Base-by-base conservation (phyloP, 2,329 filamentous ascomycete genomes). In the Colletotrichum endophyticum region DNA sequence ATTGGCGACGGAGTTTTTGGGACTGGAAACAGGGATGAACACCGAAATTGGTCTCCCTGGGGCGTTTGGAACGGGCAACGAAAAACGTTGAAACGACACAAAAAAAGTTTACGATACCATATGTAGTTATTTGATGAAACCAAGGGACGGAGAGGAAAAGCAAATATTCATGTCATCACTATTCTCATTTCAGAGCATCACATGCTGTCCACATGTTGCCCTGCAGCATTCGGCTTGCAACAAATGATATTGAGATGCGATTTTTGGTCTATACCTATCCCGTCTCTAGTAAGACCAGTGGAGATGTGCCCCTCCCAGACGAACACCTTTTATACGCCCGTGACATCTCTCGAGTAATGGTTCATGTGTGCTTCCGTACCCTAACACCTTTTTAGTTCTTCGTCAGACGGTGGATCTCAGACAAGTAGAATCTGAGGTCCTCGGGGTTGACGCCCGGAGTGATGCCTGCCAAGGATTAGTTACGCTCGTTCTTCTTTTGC, bases 381-480 rank as follows among this genome's bases (percentile, higher is more conserved):
- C 59, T 6, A 32, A 63, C 30, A 63, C 13, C 25, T 49, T 8
- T 6, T 79, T 74, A 85, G 66, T 83, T 84, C 81, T 89, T 90
- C 44, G 91, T 91, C 76, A 93, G 85, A 64, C 95, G 91, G 84
- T 98, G 95, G 73, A 99, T 93, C 86, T 99, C 97, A 82, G 98
- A 89, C 79, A 99, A 96, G 88, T 95, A 99, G 87, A 98, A 98
- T 84, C 93, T 96, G 80, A 99, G 88, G 84, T 98, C 94, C 66
- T 99, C 96, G 0, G 97, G 97, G 80, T 99, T 94, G 70, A 99
- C 97, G 79, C 96, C 94, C 1, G 97, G 97, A 36, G 97, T 99
- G 78, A 99, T 96, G 77, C 95, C 95, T 97, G 81, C 6, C 28
- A 13, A 36, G 8, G 6, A 13, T 76, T 25, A 76, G 57, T 15